Base-by-base conservation (phyloP, 495 filamentous ascomycete genomes). In the Neurospora hispaniola region DNA sequence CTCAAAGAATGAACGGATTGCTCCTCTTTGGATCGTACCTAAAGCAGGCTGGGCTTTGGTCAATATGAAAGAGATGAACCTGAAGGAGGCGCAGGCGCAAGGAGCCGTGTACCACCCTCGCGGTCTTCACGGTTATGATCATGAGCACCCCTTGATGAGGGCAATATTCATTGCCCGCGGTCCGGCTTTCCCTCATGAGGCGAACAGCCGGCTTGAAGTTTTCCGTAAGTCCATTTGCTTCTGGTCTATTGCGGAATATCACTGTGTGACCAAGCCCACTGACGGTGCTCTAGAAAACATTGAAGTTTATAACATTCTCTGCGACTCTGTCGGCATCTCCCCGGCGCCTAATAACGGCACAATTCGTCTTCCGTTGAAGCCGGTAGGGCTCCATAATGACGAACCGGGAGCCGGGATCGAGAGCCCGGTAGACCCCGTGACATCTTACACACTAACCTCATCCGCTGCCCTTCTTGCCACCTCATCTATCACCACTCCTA, bases 231-330 rank as follows among this genome's bases (percentile, higher is more conserved):
- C 11, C 69, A 44, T 2, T 23, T 16, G 4, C 2, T 3, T 66
- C 27, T 18, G 23, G 14, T 66, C 6, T 35, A 18, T 66, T 66
- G 54, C 14, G 7, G 54, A 5, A 42, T 40, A 3, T 46, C 69
- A 8, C 20, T 71, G 42, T 69, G 41, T 54, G 70, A 74, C 70
- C 27, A 54, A 76, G 23, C 68, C 42, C 48, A 76, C 77, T 77
- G 72, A 79, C 71, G 41, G 62, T 71, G 10, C 38, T 5, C n/a
- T 77, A 93, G 91, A 96, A 88, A 99, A 99, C 74, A 92, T 86
- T 72, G 94, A 99, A 75, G 93, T 99, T 2, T 98, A 98, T 79
- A 96, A 97, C 75, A 92, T 98, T 70, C 79, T 99, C 42, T 98
- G 94, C 77, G 93, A 97, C 76, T 92, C 91, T 2, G 78, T 98